These are phyloP conservation scores for Lizonia empirigonia DNA, from an alignment of 2,329 filamentous ascomycete genomes.

Conservation along the genomic window DNA sequence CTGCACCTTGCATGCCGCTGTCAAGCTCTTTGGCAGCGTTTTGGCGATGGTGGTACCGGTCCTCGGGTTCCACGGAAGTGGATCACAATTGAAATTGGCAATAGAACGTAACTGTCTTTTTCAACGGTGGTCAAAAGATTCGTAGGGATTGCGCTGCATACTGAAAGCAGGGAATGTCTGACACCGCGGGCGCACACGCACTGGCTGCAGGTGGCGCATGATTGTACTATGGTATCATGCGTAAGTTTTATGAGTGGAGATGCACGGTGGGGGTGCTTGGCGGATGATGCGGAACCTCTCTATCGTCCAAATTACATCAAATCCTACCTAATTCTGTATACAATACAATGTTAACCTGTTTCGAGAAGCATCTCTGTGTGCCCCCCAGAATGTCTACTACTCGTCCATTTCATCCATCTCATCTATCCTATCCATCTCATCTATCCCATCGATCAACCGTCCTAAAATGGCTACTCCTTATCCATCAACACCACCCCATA, in stretches of 20 bases:
- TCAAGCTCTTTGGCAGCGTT: slow-evolving; percentile 7
- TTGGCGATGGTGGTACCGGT: slow-evolving; percentile 6
- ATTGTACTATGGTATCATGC: background rate
- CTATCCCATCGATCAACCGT: too few relatives aligned
- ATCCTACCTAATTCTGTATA: too few relatives aligned
- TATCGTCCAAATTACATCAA: too few relatives aligned
- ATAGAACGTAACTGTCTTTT: slow-evolving; percentile 4
- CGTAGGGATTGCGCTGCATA: background rate
- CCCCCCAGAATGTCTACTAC: too few relatives aligned
- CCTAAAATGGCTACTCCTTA: too few relatives aligned
- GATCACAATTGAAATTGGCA: slow-evolving; percentile 14
- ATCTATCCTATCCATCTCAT: too few relatives aligned
- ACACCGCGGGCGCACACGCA: background rate
- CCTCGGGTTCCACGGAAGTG: slow-evolving; percentile 12
- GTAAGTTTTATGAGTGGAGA: background rate
- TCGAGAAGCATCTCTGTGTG: too few relatives aligned
- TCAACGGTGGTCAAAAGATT: background rate
- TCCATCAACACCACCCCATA: too few relatives aligned
- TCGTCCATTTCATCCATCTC: too few relatives aligned
- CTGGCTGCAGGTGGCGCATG: background rate
- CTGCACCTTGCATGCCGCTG: slow-evolving; percentile 13
- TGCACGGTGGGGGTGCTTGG: too few relatives aligned
- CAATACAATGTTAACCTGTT: too few relatives aligned
- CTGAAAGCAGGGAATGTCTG: slow-evolving; percentile 4
- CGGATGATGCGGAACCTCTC: too few relatives aligned